Conservation (phyloP, 805 yeast genomes). For the Torulaspora quercuum region DNA sequence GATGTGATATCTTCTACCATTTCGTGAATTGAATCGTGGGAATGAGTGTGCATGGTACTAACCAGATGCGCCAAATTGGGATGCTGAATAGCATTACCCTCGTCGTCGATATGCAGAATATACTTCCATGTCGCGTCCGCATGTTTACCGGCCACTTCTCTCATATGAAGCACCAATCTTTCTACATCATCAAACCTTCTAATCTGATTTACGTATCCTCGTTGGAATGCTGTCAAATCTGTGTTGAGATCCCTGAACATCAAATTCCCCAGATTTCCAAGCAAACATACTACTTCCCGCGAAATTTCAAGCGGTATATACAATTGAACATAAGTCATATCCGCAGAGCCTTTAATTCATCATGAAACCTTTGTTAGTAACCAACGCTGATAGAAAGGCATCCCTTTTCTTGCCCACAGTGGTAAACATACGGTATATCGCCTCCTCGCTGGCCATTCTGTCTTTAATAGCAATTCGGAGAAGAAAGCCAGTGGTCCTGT, state of each 20-base stretch:
- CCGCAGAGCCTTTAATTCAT: constrained; percentile 76
- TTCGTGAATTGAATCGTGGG: constrained; percentile 50
- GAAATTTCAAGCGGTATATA: constrained; percentile 83
- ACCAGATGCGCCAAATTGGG: constrained; percentile 21
- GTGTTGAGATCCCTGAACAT: constrained; percentile 88
- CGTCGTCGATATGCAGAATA: constrained; percentile 35
- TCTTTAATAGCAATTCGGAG: no score
- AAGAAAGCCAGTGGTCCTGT: no score
- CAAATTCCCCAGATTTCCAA: constrained; percentile 81
- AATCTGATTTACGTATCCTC: constrained; percentile 84
- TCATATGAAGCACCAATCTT: constrained; percentile 61
- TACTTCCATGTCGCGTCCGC: constrained; percentile 37
- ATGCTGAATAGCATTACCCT: constrained; percentile 23
- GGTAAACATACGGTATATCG: constrained; percentile 42
- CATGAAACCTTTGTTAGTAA: constrained; percentile 5
- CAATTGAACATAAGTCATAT: constrained; percentile 89
- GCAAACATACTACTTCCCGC: constrained; percentile 72
- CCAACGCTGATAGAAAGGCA: no score
- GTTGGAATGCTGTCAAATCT: constrained; percentile 80
- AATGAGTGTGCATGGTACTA: constrained; percentile 27
- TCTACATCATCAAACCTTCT: constrained; percentile 77
- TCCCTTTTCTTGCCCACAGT: no score
- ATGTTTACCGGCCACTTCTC: constrained; percentile 47
- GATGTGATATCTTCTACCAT: constrained; percentile 56
- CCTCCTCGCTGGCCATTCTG: constrained; percentile 37